A percentile compares a stretch with the other conserved stretches of the same genome.
Evolutionary conservation across 495 filamentous ascomycete genomes (phyloP).

Genomic region (Apiosordaria backusii): DNA sequence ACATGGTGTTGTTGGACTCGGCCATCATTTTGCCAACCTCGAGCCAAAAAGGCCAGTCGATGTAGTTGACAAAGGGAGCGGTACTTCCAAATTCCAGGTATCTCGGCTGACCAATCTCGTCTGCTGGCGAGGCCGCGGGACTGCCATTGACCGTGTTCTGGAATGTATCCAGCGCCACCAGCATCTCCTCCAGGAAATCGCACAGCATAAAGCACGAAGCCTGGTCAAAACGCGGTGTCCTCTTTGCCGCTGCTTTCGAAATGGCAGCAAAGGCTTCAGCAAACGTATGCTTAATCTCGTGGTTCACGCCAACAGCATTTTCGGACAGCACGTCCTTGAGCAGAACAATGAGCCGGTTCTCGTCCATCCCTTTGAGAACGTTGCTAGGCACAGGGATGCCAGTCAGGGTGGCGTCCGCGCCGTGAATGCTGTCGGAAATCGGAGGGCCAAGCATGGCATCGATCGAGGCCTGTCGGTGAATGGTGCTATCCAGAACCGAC

Average conservation of each 20-base stretch:
- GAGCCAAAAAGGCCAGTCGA: constrained; percentile 90
- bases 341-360: constrained; percentile 85
- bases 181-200: constrained; percentile 82
- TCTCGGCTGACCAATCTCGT: constrained; percentile 11
- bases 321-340: constrained; percentile 82
- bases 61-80: constrained; percentile 26
- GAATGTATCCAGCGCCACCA: constrained; percentile 39
- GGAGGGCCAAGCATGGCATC: constrained; percentile 56
- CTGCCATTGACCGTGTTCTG: constrained; percentile 48
- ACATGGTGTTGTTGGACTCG: constrained; percentile 87
- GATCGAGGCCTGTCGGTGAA: constrained; percentile 63
- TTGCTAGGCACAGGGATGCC: constrained; percentile 52
- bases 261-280: constrained; percentile 72
- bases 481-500: constrained; percentile 74
- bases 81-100: constrained; percentile 14
- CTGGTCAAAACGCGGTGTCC: constrained; percentile 79
- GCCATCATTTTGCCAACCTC: constrained; percentile 79
- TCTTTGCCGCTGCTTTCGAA: constrained; percentile 67
- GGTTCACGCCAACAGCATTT: constrained; percentile 48
- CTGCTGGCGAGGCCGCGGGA: constrained; percentile 23
- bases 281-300: constrained; percentile 62
- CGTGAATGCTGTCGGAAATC: constrained; percentile 75
- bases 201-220: constrained; percentile 88
- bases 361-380: constrained; percentile 76
- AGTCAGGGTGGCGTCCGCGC: constrained; percentile 67